Evolutionary conservation across 305 asterid species (phyloP), one percentile per base, ranked within the genome.

Genomic region (Fraxinus greggii): DNA sequence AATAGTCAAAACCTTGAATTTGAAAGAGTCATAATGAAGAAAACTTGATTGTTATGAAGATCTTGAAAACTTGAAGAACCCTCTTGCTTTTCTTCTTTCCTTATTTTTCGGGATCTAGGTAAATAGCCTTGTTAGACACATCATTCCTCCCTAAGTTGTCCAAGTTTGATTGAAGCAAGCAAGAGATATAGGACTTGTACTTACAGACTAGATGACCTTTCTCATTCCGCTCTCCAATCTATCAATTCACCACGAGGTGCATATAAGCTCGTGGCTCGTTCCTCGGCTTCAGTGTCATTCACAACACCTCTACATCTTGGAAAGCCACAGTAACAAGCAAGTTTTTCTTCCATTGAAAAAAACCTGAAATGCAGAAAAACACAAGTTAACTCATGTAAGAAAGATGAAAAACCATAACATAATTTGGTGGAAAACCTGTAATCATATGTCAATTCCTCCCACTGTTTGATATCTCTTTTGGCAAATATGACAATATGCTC

Each of bases 371-470:
- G 42, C 77, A 33, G 81, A 79, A 42, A 75, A 28, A 40, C 31
- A 23, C 19, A 78, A 82, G 36, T 80, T 78, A 79, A 67, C 79
- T 75, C 61, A 75, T 8, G 81, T 24, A 51, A 73, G 74, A 54
- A 45, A 84, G 7, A 86, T 15, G 70, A 72, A 29, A 80, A 56
- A 77, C 17, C 83, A 73, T 40, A 54, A 29, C n/a, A 69, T 80
- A 82, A 85, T 67, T 45, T 81, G 87, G 76, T 72, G 17, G 80
- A 32, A 42, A 84, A 96, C 99, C 99, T 96, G 93, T 96, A 96
- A 87, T 96, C 99, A 78, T 96, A 96, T 69, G 99, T 89, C 86
- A 96, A 85, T 84, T 96, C 99, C 86, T 96, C 99, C 94, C 93
- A 88, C 84, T 88, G 92, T 70, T 88, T 85, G 79, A 96, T 90